Evolutionary conservation across 345 rosid genomes (phyloP), one percentile per base, ranked within the genome.

Genomic region (Melastoma malabathricum): DNA sequence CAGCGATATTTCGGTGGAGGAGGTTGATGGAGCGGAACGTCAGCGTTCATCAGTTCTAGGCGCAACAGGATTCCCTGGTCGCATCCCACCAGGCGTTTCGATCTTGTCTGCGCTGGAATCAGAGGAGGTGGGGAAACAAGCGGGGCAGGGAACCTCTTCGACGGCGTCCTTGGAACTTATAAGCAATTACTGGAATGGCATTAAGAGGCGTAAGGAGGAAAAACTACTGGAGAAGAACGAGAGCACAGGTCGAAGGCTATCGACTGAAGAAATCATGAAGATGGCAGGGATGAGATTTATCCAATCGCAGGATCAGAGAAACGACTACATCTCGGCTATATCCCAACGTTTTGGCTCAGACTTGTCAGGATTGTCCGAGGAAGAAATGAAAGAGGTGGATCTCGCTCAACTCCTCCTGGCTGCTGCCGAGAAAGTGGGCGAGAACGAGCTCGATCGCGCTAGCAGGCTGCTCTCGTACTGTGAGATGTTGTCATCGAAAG

Each of bases 381-480:
- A 71, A 59, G 84, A 81, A 61, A 65, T 58, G 15, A 69, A 54
- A 50, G 76, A 81, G 51, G 82, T 78, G 3, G 84, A 78, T 45
- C 69, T 73, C 5, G 72, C 65, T 19, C 78, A 67, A 25, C 72
- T 81, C 7, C 80, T 81, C 15, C 65, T 78, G 0, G 75, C 80
- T 0, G 74, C 82, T 0, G 82, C 84, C 0, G 84, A 78, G 75
- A 78, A 81, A 48, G 78, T 78, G 1, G 80, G 72, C 4, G 44
- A 64, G 49, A 66, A 48, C 12, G 74, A 73, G 45, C 64, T 61
- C 19, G 82, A 81, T 52, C 64, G 77, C 0, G 82, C 84, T 1
- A 60, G 59, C 59, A 64, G 73, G 49, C 48, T 81, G 62, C 74
- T 78, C 22, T 58, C 75, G 0, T 65, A 67, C 15, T 75, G 89